Conservation (phyloP, 2,329 filamentous ascomycete species). For the Coniochaeta sp. region DNA sequence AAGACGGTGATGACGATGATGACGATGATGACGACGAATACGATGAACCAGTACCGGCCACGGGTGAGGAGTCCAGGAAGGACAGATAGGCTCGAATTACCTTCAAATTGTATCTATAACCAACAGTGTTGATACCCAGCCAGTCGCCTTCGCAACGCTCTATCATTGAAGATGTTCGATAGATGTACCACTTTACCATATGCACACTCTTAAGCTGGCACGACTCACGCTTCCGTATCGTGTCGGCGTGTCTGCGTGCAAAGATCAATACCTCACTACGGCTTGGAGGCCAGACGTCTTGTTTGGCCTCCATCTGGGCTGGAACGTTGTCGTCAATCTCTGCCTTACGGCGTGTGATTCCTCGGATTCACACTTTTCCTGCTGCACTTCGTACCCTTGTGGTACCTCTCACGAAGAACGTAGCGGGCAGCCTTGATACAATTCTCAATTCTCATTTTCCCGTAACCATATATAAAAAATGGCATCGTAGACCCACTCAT, state of each 20-base stretch:
- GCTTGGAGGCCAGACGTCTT: constrained; percentile 45
- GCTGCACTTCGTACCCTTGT: constrained; percentile 17
- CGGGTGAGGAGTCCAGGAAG: constrained; percentile 15
- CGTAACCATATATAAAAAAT: neutral
- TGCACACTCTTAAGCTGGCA: constrained; percentile 99
- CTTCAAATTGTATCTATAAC: neutral
- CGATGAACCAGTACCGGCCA: constrained; percentile 10
- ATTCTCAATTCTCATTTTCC: neutral
- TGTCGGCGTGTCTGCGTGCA: constrained; percentile 98
- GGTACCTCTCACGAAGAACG: constrained; percentile 8
- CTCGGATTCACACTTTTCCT: constrained; percentile 15
- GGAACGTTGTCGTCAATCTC: constrained; percentile 21
- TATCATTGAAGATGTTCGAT: neutral
- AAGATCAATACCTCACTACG: constrained; percentile 53
- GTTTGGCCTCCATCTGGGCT: constrained; percentile 23
- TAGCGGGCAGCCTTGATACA: constrained; percentile 12
- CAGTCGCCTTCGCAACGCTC: neutral
- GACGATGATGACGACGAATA: constrained; percentile 43
- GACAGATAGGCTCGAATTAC: constrained; percentile 10
- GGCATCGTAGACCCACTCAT: neutral
- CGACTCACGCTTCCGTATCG: constrained; percentile 66
- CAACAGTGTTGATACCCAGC: neutral
- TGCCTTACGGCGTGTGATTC: constrained; percentile 10
- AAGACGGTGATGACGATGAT: constrained; percentile 47
- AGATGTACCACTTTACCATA: constrained; percentile 7